Evolutionary conservation across 139 green algal species (phyloP).

Genomic region (Coelastrella sp.): DNA sequence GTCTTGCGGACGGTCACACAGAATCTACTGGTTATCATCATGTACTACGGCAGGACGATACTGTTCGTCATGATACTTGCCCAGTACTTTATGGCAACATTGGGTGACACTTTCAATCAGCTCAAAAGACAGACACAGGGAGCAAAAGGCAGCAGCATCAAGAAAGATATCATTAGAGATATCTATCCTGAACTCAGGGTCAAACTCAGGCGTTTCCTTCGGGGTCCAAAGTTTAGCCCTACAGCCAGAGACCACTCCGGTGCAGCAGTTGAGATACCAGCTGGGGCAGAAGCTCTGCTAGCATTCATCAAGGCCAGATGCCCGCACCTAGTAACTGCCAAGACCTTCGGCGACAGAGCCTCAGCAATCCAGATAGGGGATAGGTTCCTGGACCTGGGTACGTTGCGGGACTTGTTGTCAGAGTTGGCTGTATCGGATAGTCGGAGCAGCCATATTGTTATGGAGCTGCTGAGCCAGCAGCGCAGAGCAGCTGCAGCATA

Average conservation of each 20-base stretch:
- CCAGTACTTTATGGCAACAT: conserved; percentile 54
- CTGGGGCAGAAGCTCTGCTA: neutral
- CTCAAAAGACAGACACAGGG: conserved; percentile 32
- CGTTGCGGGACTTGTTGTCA: conserved; percentile 49
- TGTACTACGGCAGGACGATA: conserved; percentile 39
- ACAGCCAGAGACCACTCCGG: neutral
- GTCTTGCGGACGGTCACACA: neutral
- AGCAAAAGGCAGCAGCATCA: neutral
- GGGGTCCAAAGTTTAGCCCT: neutral
- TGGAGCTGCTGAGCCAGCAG: neutral
- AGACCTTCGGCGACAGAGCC: neutral
- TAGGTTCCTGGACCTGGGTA: conserved; percentile 22
- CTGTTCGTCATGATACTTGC: conserved; percentile 51
- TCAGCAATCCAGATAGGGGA: neutral
- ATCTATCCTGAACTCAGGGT: neutral
- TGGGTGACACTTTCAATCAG: conserved; percentile 41
- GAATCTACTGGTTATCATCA: neutral
- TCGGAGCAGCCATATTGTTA: too few relatives aligned
- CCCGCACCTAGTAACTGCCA: conserved; percentile 10
- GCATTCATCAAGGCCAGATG: conserved; percentile 34
- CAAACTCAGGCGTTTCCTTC: neutral
- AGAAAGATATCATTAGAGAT: conserved; percentile 25
- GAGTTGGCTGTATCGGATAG: conserved; percentile 19
- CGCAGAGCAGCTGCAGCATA: neutral
- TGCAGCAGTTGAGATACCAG: conserved; percentile 31